Evolutionary conservation across 345 rosid genomes (phyloP), one percentile per base, ranked within the genome.

Genomic region (Lumnitzera racemosa): DNA sequence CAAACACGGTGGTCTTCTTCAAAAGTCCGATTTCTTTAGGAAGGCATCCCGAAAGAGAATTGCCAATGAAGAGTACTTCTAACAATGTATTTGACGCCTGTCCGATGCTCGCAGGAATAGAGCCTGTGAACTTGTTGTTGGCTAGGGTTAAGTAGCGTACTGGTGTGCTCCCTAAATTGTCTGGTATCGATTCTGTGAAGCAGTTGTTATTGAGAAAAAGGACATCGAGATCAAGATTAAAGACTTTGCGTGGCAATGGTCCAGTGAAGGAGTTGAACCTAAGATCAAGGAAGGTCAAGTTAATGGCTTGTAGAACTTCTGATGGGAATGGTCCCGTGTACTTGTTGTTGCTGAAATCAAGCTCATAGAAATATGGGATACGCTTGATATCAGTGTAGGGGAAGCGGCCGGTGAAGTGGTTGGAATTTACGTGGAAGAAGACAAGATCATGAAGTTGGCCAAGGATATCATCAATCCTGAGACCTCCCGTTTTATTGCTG

Each of bases 121-220:
- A 56, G 15, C 91, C 91, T 0, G 66, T 49, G 74, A 85, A 69
- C 7, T 56, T 47, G 71, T 85, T 85, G 70, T 76, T 71, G 12
- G 91, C 87, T 7, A 85, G 71, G 53, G 91, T 82, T 65, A 85
- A 74, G 63, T 78, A 85, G 3, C 69, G 46, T 3, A 69, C 85
- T 6, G 81, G 55, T 2, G 91, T 67, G 67, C 46, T 17, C 7
- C 83, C 83, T 13, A 85, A 59, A 53, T 72, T 82, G 1, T 59
- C 41, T 2, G 91, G 88, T 36, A 85, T 72, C 2, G 11, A 15
- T 13, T 62, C 72, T 1, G 23, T 12, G 61, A 85, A 80, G 2
- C 27, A 0, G 68, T 85, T 85, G 79, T 85, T 73, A 68, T 85
- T 85, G 66, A 85, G 55, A 68, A 85, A 85, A 59, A 85, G 85